Conservation (phyloP, 345 rosid genomes). For the Lenwebbia sp. region DNA sequence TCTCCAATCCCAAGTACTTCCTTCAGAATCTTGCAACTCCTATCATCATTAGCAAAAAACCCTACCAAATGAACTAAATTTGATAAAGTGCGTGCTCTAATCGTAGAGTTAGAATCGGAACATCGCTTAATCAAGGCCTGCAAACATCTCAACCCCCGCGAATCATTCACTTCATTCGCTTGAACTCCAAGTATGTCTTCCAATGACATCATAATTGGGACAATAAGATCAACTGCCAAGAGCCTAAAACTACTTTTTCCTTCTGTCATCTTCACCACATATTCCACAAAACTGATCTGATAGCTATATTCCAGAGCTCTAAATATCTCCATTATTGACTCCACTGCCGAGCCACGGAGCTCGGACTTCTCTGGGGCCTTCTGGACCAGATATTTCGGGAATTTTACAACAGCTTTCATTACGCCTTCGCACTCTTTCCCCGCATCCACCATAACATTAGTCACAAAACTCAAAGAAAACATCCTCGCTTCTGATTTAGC, state of each 20-base stretch:
- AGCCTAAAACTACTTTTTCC: constrained; percentile 66
- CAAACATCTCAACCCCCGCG: constrained; percentile 56
- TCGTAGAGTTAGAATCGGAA: constrained; percentile 42
- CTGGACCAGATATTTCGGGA: constrained; percentile 53
- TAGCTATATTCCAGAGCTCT: constrained; percentile 40
- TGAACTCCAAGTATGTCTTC: constrained; percentile 32
- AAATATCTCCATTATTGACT: constrained; percentile 66
- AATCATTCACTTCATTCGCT: constrained; percentile 13
- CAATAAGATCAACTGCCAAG: constrained; percentile 71
- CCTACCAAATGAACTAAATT: constrained; percentile 78
- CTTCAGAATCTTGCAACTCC: constrained; percentile 35
- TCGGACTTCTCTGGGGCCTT: constrained; percentile 94
- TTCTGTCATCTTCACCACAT: constrained; percentile 56
- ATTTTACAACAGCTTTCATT: constrained; percentile 45
- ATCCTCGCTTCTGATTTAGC: constrained; percentile 56
- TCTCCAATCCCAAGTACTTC: constrained; percentile 40
- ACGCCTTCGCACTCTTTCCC: constrained; percentile 28
- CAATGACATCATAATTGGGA: constrained; percentile 35
- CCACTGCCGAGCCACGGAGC: constrained; percentile 71
- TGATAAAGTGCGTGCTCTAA: constrained; percentile 76
- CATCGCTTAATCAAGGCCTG: constrained; percentile 62
- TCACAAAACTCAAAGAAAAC: constrained; percentile 56
- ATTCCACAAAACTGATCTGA: constrained; percentile 43
- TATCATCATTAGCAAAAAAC: constrained; percentile 35
- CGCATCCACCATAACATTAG: constrained; percentile 19